Evolutionary conservation across 257 asterid genomes (phyloP).

Genomic region (Salvia miltiorrhiza): DNA sequence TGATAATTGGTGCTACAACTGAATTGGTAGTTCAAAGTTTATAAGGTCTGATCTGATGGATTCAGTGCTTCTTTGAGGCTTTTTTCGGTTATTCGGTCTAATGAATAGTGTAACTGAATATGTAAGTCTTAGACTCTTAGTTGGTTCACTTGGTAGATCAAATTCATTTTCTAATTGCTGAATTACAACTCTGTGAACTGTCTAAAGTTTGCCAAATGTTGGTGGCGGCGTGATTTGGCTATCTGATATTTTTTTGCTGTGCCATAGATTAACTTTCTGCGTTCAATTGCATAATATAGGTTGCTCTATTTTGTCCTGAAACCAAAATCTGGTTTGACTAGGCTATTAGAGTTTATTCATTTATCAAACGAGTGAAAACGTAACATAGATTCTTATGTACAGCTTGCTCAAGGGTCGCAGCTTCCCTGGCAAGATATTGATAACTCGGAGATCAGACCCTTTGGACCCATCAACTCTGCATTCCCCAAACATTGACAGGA

Average conservation of each 20-base stretch:
- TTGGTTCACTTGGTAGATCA: background rate
- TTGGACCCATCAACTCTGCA: constrained; percentile 45
- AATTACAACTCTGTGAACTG: background rate
- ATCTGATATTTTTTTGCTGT: background rate
- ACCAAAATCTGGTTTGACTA: background rate
- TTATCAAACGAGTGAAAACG: background rate
- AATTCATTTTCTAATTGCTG: background rate
- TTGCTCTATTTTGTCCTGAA: background rate
- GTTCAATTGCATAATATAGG: background rate
- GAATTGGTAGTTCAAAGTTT: background rate
- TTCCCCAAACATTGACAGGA: constrained; percentile 57
- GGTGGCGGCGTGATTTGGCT: background rate
- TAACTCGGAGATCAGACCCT: constrained; percentile 68
- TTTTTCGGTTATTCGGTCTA: background rate
- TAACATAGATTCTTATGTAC: constrained; percentile 17
- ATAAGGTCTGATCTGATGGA: constrained; percentile 15
- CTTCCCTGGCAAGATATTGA: constrained; percentile 92
- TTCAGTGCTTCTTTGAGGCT: background rate
- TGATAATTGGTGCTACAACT: constrained; percentile 11
- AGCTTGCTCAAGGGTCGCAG: constrained; percentile 96
- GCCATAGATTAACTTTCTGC: background rate
- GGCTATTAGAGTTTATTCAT: background rate
- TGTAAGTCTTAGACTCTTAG: background rate
- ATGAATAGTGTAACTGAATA: background rate
- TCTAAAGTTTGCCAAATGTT: background rate